phyloP scores from a whole-genome alignment of 306 rosid genomes.

The Dryas alaskensis region DNA sequence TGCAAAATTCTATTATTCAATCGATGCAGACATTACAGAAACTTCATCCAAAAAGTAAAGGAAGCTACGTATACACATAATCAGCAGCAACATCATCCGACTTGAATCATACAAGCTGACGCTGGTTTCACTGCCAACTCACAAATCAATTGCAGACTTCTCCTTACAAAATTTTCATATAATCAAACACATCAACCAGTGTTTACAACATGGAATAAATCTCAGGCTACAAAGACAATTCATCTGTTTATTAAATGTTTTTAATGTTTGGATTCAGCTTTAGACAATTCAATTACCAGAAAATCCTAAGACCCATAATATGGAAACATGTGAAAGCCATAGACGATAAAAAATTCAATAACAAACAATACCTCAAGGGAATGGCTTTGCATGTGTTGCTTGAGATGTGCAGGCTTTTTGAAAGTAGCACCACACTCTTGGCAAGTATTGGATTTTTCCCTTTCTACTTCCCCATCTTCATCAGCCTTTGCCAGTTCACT shows the following conservation, averaged over 20 bases:
- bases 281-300: no score
- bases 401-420: conserved; percentile 66
- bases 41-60: not conserved
- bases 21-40: conserved; percentile 8
- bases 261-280: no score
- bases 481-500: conserved; percentile 32
- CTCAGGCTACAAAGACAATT: no score
- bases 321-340: not conserved
- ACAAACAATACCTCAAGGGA: conserved; percentile 60
- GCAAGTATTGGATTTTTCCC: conserved; percentile 45
- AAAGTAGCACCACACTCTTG: conserved; percentile 66
- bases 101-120: not conserved
- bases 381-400: conserved; percentile 84
- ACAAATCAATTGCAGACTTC: not conserved
- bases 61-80: not conserved
- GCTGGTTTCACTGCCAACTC: not conserved
- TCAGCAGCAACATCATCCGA: not conserved
- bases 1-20: conserved; percentile 51
- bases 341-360: not conserved
- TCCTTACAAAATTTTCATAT: not conserved
- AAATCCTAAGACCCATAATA: not conserved
- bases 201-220: no score
- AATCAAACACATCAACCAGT: no score
- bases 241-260: no score
- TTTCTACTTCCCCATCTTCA: conserved; percentile 20